phyloP scores from a whole-genome alignment of 805 yeast species.

The Yamadazyma philogaea region DNA sequence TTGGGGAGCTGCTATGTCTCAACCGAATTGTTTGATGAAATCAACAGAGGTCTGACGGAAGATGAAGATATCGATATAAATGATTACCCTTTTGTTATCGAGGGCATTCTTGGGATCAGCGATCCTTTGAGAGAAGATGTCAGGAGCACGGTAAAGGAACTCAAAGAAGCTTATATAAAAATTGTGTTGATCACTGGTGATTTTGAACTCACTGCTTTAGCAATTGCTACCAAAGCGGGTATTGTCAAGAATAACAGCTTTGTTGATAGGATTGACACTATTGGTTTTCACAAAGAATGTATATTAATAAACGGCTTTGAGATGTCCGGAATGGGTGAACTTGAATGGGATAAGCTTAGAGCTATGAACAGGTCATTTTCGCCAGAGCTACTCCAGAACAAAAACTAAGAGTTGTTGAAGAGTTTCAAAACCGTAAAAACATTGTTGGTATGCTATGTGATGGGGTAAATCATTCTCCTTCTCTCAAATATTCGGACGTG shows the following conservation, averaged over 20 bases:
- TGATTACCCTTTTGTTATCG: constrained; percentile 17
- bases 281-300: constrained; percentile 21
- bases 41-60: constrained; percentile 5
- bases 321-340: constrained; percentile 28
- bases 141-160: constrained; percentile 26
- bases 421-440: constrained; percentile 34
- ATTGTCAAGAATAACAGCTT: constrained; percentile 24
- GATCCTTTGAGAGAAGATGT: constrained; percentile 44
- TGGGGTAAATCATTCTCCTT: constrained; percentile 36
- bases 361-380: constrained; percentile 40
- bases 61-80: constrained; percentile 13
- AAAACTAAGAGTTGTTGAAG: constrained; percentile 46
- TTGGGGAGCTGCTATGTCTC: constrained; percentile 23
- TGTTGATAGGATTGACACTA: constrained; percentile 18
- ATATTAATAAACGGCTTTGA: constrained; percentile 34
- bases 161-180: constrained; percentile 40
- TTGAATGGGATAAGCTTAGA: constrained; percentile 41
- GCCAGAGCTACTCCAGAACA: constrained; percentile 48
- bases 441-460: constrained; percentile 37
- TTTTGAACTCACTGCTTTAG: constrained; percentile 48
- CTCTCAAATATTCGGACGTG: constrained; percentile 33
- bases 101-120: constrained; percentile 41
- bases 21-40: not conserved
- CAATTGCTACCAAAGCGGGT: constrained; percentile 46
- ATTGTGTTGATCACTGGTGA: constrained; percentile 51